Evolutionary conservation across 805 yeast genomes (phyloP).

Genomic region (Wickerhamomyces pijperi): DNA sequence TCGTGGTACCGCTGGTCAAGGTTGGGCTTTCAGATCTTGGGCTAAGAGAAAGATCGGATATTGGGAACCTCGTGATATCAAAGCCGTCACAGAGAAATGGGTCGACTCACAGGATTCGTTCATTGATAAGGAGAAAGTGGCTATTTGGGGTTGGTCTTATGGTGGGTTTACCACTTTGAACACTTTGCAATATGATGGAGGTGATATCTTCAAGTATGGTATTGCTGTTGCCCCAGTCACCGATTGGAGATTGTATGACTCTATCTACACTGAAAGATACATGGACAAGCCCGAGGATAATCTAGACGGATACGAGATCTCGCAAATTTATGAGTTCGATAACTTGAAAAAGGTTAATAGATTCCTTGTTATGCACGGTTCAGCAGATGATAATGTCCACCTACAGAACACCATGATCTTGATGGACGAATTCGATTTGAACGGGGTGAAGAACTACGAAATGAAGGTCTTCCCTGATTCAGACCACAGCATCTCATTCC

Average conservation of each 20-base stretch:
- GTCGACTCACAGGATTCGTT: slow-evolving; percentile 28
- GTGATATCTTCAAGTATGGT: slow-evolving; percentile 72
- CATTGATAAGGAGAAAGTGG: slow-evolving; percentile 56
- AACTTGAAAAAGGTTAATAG: slow-evolving; percentile 47
- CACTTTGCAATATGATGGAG: slow-evolving; percentile 72
- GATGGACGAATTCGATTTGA: slow-evolving; percentile 60
- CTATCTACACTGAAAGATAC: slow-evolving; percentile 90
- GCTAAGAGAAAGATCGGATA: slow-evolving; percentile 77
- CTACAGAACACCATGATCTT: slow-evolving; percentile 78
- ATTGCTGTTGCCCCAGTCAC: slow-evolving; percentile 98
- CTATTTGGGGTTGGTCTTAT: slow-evolving; percentile 98
- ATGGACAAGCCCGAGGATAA: slow-evolving; percentile 76
- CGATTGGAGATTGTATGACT: slow-evolving; percentile 84
- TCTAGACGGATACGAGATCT: slow-evolving; percentile 45
- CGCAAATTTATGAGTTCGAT: slow-evolving; percentile 46
- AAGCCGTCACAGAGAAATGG: slow-evolving; percentile 58
- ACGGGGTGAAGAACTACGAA: slow-evolving; percentile 71
- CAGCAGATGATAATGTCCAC: slow-evolving; percentile 97
- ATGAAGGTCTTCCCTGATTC: slow-evolving; percentile 74
- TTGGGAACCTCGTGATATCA: slow-evolving; percentile 80
- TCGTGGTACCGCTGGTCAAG: slow-evolving; percentile 90
- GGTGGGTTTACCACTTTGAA: slow-evolving; percentile 92
- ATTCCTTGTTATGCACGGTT: slow-evolving; percentile 88
- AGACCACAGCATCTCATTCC: slow-evolving; percentile 62
- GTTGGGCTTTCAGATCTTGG: slow-evolving; percentile 60